Evolutionary conservation across 1,139 yeast species (phyloP).

Genomic region (Arxiozyma telluris): DNA sequence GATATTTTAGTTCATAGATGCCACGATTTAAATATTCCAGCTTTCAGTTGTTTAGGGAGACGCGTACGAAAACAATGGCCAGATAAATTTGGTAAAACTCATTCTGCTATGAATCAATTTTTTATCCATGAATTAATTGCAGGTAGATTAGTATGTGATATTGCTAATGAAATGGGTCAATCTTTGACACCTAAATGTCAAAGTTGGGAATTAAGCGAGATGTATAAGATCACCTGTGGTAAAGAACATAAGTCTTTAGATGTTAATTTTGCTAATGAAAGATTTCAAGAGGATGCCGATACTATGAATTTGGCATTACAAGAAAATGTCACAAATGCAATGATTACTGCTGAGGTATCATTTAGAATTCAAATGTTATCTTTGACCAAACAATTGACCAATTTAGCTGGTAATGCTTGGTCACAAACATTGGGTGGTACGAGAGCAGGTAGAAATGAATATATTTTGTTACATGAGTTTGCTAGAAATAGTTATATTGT

Average conservation of each 20-base stretch:
- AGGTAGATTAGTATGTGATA: slow-evolving; percentile 86
- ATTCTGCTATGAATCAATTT: slow-evolving; percentile 37
- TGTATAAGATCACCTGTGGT: slow-evolving; percentile 70
- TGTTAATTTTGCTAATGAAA: slow-evolving; percentile 59
- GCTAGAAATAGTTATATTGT: slow-evolving; percentile 70
- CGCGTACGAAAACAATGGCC: slow-evolving; percentile 72
- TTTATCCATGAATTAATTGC: slow-evolving; percentile 61
- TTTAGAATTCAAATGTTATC: slow-evolving; percentile 79
- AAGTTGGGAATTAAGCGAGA: slow-evolving; percentile 92
- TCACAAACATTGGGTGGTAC: slow-evolving; percentile 90
- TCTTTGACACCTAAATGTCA: slow-evolving; percentile 87
- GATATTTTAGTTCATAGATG: slow-evolving; percentile 79
- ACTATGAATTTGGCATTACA: slow-evolving; percentile 60
- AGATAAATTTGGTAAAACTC: slow-evolving; percentile 50
- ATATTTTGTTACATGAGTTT: slow-evolving; percentile 86
- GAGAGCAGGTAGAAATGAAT: slow-evolving; percentile 94
- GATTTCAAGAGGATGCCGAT: slow-evolving; percentile 58
- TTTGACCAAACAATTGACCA: slow-evolving; percentile 82
- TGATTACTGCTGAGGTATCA: slow-evolving; percentile 67
- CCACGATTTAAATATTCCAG: slow-evolving; percentile 58
- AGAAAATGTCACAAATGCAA: slow-evolving; percentile 63
- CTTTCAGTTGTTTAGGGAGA: slow-evolving; percentile 84
- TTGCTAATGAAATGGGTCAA: slow-evolving; percentile 92
- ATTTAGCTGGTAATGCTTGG: slow-evolving; percentile 97
- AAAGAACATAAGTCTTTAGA: slow-evolving; percentile 56